These are phyloP conservation scores for Daldinia sp. DNA, from an alignment of 2,329 filamentous ascomycete species.

Conservation along the genomic window DNA sequence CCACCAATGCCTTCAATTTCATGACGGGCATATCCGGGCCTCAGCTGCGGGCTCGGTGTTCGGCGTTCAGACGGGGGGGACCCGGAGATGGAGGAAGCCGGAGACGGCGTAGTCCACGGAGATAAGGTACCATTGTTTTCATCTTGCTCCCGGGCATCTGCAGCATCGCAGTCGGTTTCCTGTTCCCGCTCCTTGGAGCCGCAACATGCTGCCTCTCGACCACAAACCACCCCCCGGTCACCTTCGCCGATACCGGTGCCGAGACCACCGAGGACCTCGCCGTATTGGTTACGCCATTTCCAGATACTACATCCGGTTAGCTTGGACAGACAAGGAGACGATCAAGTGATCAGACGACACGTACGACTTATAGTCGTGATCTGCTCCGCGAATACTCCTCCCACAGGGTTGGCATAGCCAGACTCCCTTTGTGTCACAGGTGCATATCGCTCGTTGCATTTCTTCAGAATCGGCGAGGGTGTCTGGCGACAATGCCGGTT, in stretches of 20 bases:
- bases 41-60: constrained; percentile 58
- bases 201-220: constrained; percentile 78
- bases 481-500: constrained; percentile 54
- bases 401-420: constrained; percentile 91
- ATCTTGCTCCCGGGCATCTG: constrained; percentile 65
- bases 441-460: constrained; percentile 65
- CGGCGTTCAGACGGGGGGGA: constrained; percentile 28
- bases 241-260: constrained; percentile 90
- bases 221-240: constrained; percentile 87
- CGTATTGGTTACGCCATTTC: constrained; percentile 89
- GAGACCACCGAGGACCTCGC: constrained; percentile 78
- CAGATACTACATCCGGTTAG: constrained; percentile 66
- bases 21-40: constrained; percentile 81
- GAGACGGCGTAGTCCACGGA: constrained; percentile 31
- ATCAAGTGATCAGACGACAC: constrained; percentile 32
- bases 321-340: constrained; percentile 11
- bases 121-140: constrained; percentile 38
- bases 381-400: constrained; percentile 68
- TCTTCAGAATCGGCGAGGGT: constrained; percentile 60
- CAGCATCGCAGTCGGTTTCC: constrained; percentile 86
- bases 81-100: constrained; percentile 35
- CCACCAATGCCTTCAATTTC: constrained; percentile 93
- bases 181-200: constrained; percentile 79
- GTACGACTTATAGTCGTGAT: constrained; percentile 67
- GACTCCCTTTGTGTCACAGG: constrained; percentile 64